These are phyloP conservation scores for Aspergillus steynii DNA, from an alignment of 495 filamentous ascomycete species.

Conservation along the genomic window DNA sequence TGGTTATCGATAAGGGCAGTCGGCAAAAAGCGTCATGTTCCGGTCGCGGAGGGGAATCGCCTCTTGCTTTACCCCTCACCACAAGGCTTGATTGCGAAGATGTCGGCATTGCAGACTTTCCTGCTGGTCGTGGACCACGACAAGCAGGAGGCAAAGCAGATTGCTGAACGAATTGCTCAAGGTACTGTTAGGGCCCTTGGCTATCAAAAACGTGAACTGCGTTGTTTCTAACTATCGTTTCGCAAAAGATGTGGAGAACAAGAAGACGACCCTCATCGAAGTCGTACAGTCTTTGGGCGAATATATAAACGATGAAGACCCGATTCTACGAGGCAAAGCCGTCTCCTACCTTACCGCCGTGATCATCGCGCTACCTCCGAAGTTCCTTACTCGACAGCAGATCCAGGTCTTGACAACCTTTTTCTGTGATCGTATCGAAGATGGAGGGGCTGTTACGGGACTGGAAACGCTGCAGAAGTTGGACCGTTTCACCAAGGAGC, in stretches of 20 bases:
- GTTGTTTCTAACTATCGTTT: slow-evolving; percentile 17
- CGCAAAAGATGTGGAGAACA: slow-evolving; percentile 56
- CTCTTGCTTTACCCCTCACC: slow-evolving; percentile 11
- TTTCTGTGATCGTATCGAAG: slow-evolving; percentile 61
- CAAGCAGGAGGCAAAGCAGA: slow-evolving; percentile 57
- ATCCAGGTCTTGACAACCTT: slow-evolving; percentile 60
- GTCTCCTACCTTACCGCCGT: slow-evolving; percentile 69
- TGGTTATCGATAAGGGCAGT: slow-evolving; percentile 31
- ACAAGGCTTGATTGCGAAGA: slow-evolving; percentile 31
- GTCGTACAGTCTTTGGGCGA: slow-evolving; percentile 67
- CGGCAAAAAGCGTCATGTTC: slow-evolving; percentile 31
- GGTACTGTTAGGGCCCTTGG: slow-evolving; percentile 33
- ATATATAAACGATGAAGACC: slow-evolving; percentile 72
- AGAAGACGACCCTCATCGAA: slow-evolving; percentile 63
- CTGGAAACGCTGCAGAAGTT: slow-evolving; percentile 47
- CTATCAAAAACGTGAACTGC: not conserved
- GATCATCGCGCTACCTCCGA: slow-evolving; percentile 56
- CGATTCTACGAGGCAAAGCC: slow-evolving; percentile 61
- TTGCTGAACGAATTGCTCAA: slow-evolving; percentile 59
- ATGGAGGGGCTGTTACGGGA: slow-evolving; percentile 56
- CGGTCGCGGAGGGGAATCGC: slow-evolving; percentile 20
- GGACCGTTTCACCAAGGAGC: slow-evolving; percentile 49
- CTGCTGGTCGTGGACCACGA: slow-evolving; percentile 65
- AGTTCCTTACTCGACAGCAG: slow-evolving; percentile 66
- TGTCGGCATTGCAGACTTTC: slow-evolving; percentile 66